Evolutionary conservation across 495 filamentous ascomycete genomes (phyloP).

Genomic region (Copromyces sp.): DNA sequence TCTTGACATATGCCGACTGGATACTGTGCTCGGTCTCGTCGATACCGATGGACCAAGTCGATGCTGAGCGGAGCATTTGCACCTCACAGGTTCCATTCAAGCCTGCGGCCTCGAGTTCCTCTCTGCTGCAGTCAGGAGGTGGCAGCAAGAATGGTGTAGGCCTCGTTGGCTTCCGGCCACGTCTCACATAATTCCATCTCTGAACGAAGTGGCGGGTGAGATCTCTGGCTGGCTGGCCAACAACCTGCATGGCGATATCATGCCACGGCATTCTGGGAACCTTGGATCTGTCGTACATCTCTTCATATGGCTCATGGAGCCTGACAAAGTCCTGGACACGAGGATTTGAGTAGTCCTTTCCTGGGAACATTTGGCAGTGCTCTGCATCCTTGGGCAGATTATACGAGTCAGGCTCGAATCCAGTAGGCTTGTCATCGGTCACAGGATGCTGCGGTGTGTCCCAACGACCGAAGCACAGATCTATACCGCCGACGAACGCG

Average conservation of each 20-base stretch:
- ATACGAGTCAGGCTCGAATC: constrained; percentile 60
- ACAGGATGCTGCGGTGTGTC: constrained; percentile 89
- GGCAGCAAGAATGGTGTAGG: constrained; percentile 91
- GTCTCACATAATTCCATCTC: constrained; percentile 94
- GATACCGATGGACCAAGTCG: constrained; percentile 85
- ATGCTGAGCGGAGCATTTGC: constrained; percentile 85
- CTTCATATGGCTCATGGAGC: constrained; percentile 89
- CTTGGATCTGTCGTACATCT: constrained; percentile 92
- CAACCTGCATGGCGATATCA: constrained; percentile 96
- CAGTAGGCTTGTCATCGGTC: constrained; percentile 87
- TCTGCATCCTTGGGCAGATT: constrained; percentile 78
- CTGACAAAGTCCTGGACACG: constrained; percentile 90
- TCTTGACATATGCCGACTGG: constrained; percentile 87
- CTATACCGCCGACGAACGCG: constrained; percentile 92
- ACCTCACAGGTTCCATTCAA: constrained; percentile 91
- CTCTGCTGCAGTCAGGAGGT: constrained; percentile 78
- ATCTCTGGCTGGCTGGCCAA: constrained; percentile 90
- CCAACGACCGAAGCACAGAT: constrained; percentile 96
- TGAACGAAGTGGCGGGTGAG: constrained; percentile 97
- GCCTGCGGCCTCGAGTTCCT: constrained; percentile 78
- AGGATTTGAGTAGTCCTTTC: constrained; percentile 98
- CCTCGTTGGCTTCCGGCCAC: constrained; percentile 84
- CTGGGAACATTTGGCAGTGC: constrained; percentile 92
- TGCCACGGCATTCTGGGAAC: constrained; percentile 98
- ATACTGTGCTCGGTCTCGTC: constrained; percentile 87